A percentile compares a stretch with the other conserved stretches of the same genome.
phyloP scores from a whole-genome alignment of 257 asterid species.

The Salvia rosmarinus region DNA sequence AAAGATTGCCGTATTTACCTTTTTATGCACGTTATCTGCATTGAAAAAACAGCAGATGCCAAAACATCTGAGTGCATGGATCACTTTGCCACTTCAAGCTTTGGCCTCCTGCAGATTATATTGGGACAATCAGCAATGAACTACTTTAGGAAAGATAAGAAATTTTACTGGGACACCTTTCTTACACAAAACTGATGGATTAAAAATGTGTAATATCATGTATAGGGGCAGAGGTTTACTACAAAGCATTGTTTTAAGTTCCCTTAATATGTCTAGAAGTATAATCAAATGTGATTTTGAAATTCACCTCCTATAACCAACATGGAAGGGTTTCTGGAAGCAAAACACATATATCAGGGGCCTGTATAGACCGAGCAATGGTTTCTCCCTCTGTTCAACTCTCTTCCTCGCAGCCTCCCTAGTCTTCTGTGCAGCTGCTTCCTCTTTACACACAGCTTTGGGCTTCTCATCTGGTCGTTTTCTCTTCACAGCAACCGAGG shows the following conservation, averaged over 20 bases:
- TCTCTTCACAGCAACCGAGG: slow-evolving; percentile 72
- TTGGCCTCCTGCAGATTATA: slow-evolving; percentile 22
- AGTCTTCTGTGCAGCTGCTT: slow-evolving; percentile 85
- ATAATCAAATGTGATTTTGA: neutral
- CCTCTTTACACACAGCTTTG: slow-evolving; percentile 72
- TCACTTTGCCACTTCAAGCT: slow-evolving; percentile 18
- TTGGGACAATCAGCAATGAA: neutral
- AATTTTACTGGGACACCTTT: neutral
- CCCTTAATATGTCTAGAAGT: neutral
- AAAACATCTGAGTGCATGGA: neutral
- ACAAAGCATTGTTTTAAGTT: neutral
- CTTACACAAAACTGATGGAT: neutral
- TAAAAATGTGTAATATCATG: neutral
- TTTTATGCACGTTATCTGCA: slow-evolving; percentile 6
- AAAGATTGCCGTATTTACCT: slow-evolving; percentile 19
- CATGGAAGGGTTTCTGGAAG: slow-evolving; percentile 30
- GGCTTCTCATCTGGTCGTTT: slow-evolving; percentile 77
- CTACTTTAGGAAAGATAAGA: neutral
- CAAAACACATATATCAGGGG: slow-evolving; percentile 29
- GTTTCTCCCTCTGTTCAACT: slow-evolving; percentile 84
- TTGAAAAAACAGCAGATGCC: slow-evolving; percentile 1
- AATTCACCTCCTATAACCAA: slow-evolving; percentile 42
- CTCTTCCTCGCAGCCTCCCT: slow-evolving; percentile 94
- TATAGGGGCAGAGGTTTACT: neutral
- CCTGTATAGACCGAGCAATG: slow-evolving; percentile 62